Evolutionary conservation across 2,329 filamentous ascomycete species (phyloP).

Genomic region (Hansfordia pulvinata): DNA sequence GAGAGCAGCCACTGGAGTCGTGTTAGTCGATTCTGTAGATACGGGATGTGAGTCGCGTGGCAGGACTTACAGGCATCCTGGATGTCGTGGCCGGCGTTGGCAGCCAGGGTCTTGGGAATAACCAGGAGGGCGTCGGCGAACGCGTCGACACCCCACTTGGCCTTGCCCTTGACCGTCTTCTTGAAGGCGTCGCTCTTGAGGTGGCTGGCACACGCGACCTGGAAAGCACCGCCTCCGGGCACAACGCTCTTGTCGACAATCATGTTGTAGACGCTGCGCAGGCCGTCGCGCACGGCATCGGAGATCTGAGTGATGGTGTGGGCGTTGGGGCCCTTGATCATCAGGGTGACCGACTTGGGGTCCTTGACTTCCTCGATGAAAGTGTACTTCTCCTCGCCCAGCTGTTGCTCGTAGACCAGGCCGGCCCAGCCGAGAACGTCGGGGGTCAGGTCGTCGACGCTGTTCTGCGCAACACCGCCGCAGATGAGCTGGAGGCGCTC

Average conservation of each 20-base stretch:
- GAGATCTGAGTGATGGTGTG: conserved; percentile 97
- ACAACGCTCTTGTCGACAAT: conserved; percentile 97
- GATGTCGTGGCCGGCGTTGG: conserved; percentile 91
- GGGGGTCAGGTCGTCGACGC: conserved; percentile 80
- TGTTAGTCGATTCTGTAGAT: conserved; percentile 3
- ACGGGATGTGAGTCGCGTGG: neutral
- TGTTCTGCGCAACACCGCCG: conserved; percentile 86
- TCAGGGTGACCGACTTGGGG: conserved; percentile 89
- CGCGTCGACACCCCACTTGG: conserved; percentile 87
- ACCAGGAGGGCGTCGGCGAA: conserved; percentile 91
- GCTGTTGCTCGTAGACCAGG: conserved; percentile 88
- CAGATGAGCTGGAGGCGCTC: conserved; percentile 92
- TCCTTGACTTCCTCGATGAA: conserved; percentile 99
- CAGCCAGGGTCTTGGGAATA: conserved; percentile 93
- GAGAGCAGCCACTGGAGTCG: conserved; percentile 58
- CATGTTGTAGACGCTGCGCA: conserved; percentile 97
- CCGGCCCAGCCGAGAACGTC: conserved; percentile 93
- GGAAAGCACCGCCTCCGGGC: conserved; percentile 88
- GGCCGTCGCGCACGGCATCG: conserved; percentile 86
- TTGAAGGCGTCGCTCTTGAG: conserved; percentile 76
- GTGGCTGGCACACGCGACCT: conserved; percentile 81
- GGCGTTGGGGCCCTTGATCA: conserved; percentile 95
- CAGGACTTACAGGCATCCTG: conserved; percentile 73
- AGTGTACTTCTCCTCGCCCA: conserved; percentile 98
- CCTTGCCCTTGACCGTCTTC: conserved; percentile 93